These are phyloP conservation scores for Scalesia atractyloides DNA, from an alignment of 129 eudicot species.

Conservation along the genomic window DNA sequence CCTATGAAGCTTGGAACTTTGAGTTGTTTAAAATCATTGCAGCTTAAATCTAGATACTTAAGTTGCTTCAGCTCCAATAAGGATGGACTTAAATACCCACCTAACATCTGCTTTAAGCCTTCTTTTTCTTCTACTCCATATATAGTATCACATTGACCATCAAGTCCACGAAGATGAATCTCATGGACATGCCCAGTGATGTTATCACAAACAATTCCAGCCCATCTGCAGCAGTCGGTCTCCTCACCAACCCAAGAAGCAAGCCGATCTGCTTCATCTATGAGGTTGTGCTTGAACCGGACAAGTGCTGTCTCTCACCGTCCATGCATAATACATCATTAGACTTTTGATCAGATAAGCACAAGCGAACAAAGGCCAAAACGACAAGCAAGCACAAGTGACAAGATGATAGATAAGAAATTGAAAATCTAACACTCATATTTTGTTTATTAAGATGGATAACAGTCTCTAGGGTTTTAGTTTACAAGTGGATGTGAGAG, in stretches of 20 bases:
- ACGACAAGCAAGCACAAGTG: constrained; percentile 3
- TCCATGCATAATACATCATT: constrained; percentile 17
- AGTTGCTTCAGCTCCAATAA: constrained; percentile 16
- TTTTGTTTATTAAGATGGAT: neutral
- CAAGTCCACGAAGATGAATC: constrained; percentile 30
- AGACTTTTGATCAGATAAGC: neutral
- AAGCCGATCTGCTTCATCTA: constrained; percentile 12
- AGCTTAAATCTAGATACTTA: neutral
- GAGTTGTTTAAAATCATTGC: constrained; percentile 19
- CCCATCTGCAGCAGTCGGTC: constrained; percentile 18
- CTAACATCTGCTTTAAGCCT: neutral
- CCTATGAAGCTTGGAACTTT: constrained; percentile 33
- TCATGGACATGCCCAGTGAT: constrained; percentile 33
- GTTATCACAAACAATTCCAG: constrained; percentile 31
- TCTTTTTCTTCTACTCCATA: too few species aligned
- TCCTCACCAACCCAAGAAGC: constrained; percentile 20
- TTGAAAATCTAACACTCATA: neutral
- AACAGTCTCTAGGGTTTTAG: neutral
- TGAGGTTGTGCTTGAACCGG: constrained; percentile 13
- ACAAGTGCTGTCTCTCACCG: constrained; percentile 28
- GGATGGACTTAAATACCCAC: constrained; percentile 3
- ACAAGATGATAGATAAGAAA: neutral
- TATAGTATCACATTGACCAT: neutral
- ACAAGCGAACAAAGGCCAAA: neutral
- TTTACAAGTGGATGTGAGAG: too few species aligned